Percentiles rank a stretch among this genome's conserved stretches.
Conservation (phyloP, 1,139 yeast species). For the Debaryomycetaceae sp. region DNA sequence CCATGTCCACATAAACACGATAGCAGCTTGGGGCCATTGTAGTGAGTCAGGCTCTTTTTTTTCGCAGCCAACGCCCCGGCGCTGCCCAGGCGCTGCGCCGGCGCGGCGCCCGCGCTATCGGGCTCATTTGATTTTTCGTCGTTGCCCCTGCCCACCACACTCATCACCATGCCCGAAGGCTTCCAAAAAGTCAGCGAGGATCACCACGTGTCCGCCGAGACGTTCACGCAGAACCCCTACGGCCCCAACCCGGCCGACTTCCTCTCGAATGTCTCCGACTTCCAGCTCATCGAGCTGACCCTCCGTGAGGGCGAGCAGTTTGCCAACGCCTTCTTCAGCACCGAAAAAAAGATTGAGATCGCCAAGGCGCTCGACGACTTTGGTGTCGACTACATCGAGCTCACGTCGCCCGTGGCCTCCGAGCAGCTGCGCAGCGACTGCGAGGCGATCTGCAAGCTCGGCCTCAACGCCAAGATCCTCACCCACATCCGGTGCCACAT, state of each 20-base stretch:
- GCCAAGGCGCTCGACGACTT: slow-evolving; percentile 57
- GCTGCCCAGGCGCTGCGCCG: too few species aligned
- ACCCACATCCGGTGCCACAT: slow-evolving; percentile 59
- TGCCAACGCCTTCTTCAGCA: slow-evolving; percentile 53
- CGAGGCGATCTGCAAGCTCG: slow-evolving; percentile 55
- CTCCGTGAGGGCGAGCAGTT: slow-evolving; percentile 60
- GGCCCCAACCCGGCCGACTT: slow-evolving; percentile 59
- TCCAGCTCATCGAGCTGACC: slow-evolving; percentile 52
- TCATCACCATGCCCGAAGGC: slow-evolving; percentile 25
- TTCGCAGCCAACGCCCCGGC: neutral
- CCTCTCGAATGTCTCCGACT: slow-evolving; percentile 48
- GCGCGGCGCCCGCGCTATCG: neutral
- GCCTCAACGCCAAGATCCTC: slow-evolving; percentile 49
- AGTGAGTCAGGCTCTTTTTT: too few species aligned
- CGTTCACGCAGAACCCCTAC: slow-evolving; percentile 39
- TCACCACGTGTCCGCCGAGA: slow-evolving; percentile 17
- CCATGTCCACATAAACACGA: too few species aligned
- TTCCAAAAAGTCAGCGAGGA: slow-evolving; percentile 29
- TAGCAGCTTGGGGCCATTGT: too few species aligned
- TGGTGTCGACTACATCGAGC: slow-evolving; percentile 57
- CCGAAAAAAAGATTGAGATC: slow-evolving; percentile 51
- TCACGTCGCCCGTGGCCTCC: slow-evolving; percentile 56
- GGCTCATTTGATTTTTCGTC: neutral
- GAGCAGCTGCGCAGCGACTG: slow-evolving; percentile 54
- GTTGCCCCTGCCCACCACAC: slow-evolving; percentile 1